A percentile compares a stretch with the other conserved stretches of the same genome.
Conservation (phyloP, 805 yeast genomes). For the Dipodascopsis tothii region DNA sequence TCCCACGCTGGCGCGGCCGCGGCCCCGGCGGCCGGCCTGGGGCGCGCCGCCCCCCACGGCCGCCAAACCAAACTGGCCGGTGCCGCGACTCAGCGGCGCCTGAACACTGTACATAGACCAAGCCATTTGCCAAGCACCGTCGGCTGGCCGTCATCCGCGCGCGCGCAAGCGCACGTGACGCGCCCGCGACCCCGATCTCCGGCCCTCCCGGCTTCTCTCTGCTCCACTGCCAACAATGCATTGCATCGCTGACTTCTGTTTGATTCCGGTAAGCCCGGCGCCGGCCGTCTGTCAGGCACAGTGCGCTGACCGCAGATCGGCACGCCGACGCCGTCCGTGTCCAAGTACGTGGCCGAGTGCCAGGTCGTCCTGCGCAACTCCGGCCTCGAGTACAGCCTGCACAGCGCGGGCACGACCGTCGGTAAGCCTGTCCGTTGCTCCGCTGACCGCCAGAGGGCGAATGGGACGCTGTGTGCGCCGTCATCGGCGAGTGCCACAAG, state of each 20-base stretch:
- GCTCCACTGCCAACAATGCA: too few species aligned
- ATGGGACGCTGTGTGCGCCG: constrained; percentile 79
- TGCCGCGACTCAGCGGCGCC: too few species aligned
- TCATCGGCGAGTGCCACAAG: constrained; percentile 73
- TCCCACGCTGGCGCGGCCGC: too few species aligned
- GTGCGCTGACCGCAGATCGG: constrained; percentile 47
- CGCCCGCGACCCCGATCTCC: too few species aligned
- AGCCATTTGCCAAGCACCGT: too few species aligned
- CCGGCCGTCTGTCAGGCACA: neutral
- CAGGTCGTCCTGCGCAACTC: constrained; percentile 57
- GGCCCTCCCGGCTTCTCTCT: too few species aligned
- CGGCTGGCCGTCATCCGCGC: too few species aligned
- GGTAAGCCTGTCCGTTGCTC: constrained; percentile 24
- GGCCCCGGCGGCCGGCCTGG: too few species aligned
- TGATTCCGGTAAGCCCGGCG: constrained; percentile 59
- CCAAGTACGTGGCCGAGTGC: constrained; percentile 67
- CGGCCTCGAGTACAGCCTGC: constrained; percentile 60
- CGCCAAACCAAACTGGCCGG: too few species aligned
- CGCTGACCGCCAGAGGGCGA: constrained; percentile 49
- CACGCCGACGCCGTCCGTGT: constrained; percentile 67
- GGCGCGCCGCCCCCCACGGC: too few species aligned
- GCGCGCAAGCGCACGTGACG: too few species aligned
- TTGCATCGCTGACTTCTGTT: constrained; percentile 79
- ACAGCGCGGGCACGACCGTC: constrained; percentile 87
- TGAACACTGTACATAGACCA: too few species aligned